phyloP scores from a whole-genome alignment of 805 yeast species.

The Candida golubevii region DNA sequence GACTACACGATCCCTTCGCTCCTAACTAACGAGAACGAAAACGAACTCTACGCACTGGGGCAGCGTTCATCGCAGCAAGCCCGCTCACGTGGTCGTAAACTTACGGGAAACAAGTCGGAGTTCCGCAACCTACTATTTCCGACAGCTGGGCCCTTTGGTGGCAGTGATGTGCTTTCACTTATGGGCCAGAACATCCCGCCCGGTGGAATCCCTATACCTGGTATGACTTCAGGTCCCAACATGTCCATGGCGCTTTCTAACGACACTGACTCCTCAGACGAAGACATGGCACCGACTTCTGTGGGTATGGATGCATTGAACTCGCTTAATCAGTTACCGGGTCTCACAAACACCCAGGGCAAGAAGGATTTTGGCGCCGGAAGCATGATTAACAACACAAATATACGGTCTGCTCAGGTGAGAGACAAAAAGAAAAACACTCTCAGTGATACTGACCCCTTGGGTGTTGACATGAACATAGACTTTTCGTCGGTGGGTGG shows the following conservation, averaged over 20 bases:
- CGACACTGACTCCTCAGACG: conserved; percentile 63
- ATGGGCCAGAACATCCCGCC: conserved; percentile 67
- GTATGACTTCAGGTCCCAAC: conserved; percentile 21
- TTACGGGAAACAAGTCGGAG: conserved; percentile 40
- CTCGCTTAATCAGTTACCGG: conserved; percentile 5
- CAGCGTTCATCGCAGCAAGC: conserved; percentile 11
- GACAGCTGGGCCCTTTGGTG: conserved; percentile 97
- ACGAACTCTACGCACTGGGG: conserved; percentile 13
- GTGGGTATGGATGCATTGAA: not conserved
- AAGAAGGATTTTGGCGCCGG: conserved; percentile 6
- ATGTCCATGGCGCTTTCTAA: conserved; percentile 31
- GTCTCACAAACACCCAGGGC: conserved; percentile 5
- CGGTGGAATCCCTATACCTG: conserved; percentile 39
- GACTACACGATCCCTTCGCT: conserved; percentile 87
- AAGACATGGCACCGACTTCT: conserved; percentile 35
- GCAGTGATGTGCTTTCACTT: conserved; percentile 82
- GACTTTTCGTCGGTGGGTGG: conserved; percentile 90
- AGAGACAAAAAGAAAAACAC: conserved; percentile 46
- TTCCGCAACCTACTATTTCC: conserved; percentile 73
- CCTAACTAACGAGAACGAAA: conserved; percentile 41
- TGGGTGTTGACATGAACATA: conserved; percentile 83
- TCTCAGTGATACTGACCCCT: conserved; percentile 86
- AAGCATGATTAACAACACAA: conserved; percentile 22
- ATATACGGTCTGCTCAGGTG: conserved; percentile 31
- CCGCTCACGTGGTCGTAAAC: conserved; percentile 29